Conservation (phyloP, 129 eudicot species). For the Flaveria trinervia region DNA sequence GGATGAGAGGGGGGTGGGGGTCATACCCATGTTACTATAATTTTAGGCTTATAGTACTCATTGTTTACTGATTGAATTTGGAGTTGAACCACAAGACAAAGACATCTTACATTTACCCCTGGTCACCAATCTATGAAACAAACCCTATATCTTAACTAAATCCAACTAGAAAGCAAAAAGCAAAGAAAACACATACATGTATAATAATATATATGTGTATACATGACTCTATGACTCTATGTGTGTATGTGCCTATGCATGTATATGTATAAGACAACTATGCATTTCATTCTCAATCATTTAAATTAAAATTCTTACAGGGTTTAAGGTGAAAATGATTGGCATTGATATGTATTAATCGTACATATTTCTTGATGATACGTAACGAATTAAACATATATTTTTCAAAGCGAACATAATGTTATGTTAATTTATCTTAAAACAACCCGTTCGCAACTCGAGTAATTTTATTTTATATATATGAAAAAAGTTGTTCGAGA, state of each 20-base stretch:
- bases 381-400: too few relatives aligned
- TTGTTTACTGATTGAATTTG: constrained; percentile 20
- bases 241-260: too few relatives aligned
- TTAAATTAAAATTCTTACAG: background rate
- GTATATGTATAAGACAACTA: background rate
- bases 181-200: too few relatives aligned
- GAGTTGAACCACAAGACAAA: constrained; percentile 26
- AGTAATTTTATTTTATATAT: background rate
- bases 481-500: too few relatives aligned
- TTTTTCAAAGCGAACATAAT: too few relatives aligned
- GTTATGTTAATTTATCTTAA: background rate
- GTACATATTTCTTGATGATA: too few relatives aligned
- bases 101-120: constrained; percentile 31
- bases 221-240: background rate
- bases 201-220: too few relatives aligned
- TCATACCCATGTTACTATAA: constrained; percentile 47
- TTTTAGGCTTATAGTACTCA: constrained; percentile 25
- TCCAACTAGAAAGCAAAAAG: constrained; percentile 17
- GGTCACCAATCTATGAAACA: constrained; percentile 5
- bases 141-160: constrained; percentile 17
- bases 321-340: background rate
- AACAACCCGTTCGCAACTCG: background rate
- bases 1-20: constrained; percentile 13
- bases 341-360: too few relatives aligned
- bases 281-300: background rate